A percentile compares a stretch with the other conserved stretches of the same genome.
Conservation (phyloP, 805 yeast genomes). For the Pichia californica region DNA sequence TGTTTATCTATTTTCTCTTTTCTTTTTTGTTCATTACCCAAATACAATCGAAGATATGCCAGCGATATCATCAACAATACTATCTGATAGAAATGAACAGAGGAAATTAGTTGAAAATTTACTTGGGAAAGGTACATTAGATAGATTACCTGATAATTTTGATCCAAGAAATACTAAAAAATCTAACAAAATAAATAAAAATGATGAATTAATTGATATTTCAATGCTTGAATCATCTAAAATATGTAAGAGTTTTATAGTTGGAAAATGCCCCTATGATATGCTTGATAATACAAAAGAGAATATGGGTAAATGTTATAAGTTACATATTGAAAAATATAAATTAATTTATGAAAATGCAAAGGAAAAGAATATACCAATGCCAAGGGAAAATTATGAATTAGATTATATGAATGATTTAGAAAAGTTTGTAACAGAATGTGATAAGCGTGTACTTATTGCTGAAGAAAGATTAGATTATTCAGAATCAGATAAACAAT, state of each 20-base stretch:
- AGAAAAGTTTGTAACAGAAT: conserved; percentile 54
- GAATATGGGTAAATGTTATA: conserved; percentile 75
- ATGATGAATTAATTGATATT: conserved; percentile 14
- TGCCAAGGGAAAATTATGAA: conserved; percentile 39
- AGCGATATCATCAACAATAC: too few relatives aligned
- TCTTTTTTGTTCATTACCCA: too few relatives aligned
- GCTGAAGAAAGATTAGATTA: conserved; percentile 64
- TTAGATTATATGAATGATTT: conserved; percentile 40
- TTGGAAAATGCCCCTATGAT: conserved; percentile 83
- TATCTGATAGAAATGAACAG: conserved; percentile 61
- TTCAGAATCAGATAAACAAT: conserved; percentile 51
- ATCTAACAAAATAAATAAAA: conserved; percentile 2
- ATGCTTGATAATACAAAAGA: conserved; percentile 76
- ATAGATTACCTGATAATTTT: conserved; percentile 24
- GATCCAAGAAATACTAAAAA: conserved; percentile 12
- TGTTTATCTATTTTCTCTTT: not conserved
- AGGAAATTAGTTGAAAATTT: conserved; percentile 69
- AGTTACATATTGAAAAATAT: conserved; percentile 66
- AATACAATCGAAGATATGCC: too few relatives aligned
- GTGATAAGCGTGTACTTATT: conserved; percentile 55
- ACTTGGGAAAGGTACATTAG: conserved; percentile 58
- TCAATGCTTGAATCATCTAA: conserved; percentile 43
- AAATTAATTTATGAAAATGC: conserved; percentile 58
- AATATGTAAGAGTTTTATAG: conserved; percentile 76
- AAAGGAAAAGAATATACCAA: conserved; percentile 29